Evolutionary conservation across 768 basidiomycete genomes (phyloP).

Genomic region (Trametes meyenii): DNA sequence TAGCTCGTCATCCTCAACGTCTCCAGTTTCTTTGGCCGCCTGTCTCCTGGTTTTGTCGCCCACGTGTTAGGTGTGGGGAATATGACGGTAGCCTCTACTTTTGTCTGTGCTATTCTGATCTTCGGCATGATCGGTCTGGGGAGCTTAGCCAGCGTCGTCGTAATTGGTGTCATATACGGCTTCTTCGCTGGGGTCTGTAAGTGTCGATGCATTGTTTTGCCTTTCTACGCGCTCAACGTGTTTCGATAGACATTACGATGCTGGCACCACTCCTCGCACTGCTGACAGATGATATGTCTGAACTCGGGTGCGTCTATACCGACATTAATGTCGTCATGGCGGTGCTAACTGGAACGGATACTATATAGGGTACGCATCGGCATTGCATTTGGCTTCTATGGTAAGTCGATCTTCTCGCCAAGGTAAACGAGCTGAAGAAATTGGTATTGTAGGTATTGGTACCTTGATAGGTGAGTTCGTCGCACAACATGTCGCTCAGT

Average conservation of each 20-base stretch:
- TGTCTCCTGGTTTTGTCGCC: conserved; percentile 35
- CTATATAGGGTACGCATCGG: conserved; percentile 33
- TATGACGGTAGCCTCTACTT: conserved; percentile 29
- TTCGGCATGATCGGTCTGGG: conserved; percentile 36
- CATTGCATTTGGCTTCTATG: conserved; percentile 37
- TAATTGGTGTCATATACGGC: conserved; percentile 41
- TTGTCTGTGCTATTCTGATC: conserved; percentile 31
- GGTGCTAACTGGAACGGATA: not conserved
- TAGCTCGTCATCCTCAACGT: conserved; percentile 37
- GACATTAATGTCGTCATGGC: not conserved
- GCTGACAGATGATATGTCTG: conserved; percentile 26
- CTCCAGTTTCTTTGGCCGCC: conserved; percentile 33
- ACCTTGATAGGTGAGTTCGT: conserved; percentile 23
- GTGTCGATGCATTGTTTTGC: not conserved
- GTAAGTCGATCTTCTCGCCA: not conserved
- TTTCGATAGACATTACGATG: conserved; percentile 37
- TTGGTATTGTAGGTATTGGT: conserved; percentile 40
- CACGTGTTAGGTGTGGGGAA: conserved; percentile 34
- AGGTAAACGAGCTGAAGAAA: not conserved
- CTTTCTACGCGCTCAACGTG: no score
- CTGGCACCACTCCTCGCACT: conserved; percentile 26
- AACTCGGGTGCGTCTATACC: conserved; percentile 27
- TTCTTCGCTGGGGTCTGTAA: conserved; percentile 39
- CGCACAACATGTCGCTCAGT: not conserved
- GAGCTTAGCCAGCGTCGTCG: conserved; percentile 31